These are phyloP conservation scores for Eragrostis tef DNA, from an alignment of 202 grass and related monocot species.

Conservation along the genomic window DNA sequence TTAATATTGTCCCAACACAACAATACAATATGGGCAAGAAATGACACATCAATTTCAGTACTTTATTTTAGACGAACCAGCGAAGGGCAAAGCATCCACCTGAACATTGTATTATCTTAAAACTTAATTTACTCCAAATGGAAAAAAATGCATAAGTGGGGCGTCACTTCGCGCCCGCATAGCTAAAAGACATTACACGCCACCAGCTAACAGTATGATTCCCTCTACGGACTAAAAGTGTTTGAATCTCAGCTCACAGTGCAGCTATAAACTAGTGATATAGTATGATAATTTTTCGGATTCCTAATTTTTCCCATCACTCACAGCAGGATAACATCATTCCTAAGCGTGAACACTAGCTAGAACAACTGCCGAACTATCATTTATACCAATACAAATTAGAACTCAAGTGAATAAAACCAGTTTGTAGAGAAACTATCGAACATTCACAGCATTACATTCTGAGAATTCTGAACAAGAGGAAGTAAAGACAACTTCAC, in stretches of 20 bases:
- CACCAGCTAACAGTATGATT: constrained; percentile 20
- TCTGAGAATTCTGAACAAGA: constrained; percentile 37
- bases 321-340: constrained; percentile 40
- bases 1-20: not conserved
- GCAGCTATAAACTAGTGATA: constrained; percentile 24
- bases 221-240: not conserved
- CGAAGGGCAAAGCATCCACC: too few relatives aligned
- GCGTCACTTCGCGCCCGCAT: not conserved
- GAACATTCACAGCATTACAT: not conserved
- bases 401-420: constrained; percentile 21
- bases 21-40: constrained; percentile 4
- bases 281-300: constrained; percentile 19
- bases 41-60: not conserved
- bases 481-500: constrained; percentile 50
- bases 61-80: not conserved
- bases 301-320: too few relatives aligned
- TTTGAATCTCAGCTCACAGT: not conserved
- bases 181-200: constrained; percentile 7
- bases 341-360: not conserved
- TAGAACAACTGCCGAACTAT: not conserved
- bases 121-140: constrained; percentile 12
- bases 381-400: not conserved
- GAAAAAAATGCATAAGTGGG: not conserved
- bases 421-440: not conserved
- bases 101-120: too few relatives aligned